phyloP scores from a whole-genome alignment of 129 eudicot species.

The Centrapalus pauciflorus region DNA sequence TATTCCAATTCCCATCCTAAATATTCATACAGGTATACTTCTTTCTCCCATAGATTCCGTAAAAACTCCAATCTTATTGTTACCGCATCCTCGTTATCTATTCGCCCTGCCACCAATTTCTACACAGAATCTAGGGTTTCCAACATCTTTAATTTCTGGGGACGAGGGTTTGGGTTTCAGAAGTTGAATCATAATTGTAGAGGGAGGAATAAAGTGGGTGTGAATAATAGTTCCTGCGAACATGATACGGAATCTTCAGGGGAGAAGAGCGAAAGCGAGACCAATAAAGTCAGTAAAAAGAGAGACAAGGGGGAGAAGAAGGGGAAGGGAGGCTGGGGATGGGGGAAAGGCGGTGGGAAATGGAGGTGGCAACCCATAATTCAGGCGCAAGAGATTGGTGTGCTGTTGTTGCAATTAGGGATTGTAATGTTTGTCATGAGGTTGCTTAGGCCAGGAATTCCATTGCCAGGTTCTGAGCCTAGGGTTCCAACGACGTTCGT shows the following conservation, averaged over 20 bases:
- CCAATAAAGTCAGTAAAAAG: constrained; percentile 39
- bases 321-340: constrained; percentile 60
- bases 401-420: constrained; percentile 76
- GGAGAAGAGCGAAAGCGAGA: constrained; percentile 32
- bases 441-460: constrained; percentile 68
- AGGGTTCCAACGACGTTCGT: constrained; percentile 55
- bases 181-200: constrained; percentile 14
- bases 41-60: constrained; percentile 31
- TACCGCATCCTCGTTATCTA: constrained; percentile 24
- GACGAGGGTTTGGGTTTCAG: constrained; percentile 35
- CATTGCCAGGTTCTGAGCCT: constrained; percentile 82
- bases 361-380: constrained; percentile 91
- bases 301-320: constrained; percentile 55
- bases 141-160: constrained; percentile 31
- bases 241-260: constrained; percentile 59
- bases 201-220: constrained; percentile 30
- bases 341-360: constrained; percentile 43
- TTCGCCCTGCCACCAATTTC: constrained; percentile 21
- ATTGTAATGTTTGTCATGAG: constrained; percentile 85
- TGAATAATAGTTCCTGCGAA: constrained; percentile 51
- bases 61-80: constrained; percentile 19
- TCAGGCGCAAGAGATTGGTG: constrained; percentile 88
- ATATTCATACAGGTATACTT: constrained; percentile 30
- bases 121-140: constrained; percentile 51
- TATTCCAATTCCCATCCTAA: constrained; percentile 24